Conservation (phyloP, 768 basidiomycete species). For the Suillus alpinus region DNA sequence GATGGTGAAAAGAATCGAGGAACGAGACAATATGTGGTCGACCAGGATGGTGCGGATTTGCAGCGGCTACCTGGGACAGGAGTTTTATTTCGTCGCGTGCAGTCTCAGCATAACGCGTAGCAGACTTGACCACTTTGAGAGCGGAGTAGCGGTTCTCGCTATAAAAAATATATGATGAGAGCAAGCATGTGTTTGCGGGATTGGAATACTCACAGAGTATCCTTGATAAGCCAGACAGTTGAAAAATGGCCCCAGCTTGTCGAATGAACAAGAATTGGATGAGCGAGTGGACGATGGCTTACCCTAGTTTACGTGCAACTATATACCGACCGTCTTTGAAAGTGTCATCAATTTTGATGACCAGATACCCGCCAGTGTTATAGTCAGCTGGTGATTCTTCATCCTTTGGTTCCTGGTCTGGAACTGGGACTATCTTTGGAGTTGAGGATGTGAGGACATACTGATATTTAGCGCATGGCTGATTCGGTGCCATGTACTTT, state of each 20-base stretch:
- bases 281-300: slow-evolving; percentile 16
- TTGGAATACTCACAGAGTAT: slow-evolving; percentile 55
- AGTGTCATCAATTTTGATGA: slow-evolving; percentile 75
- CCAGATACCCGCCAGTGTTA: slow-evolving; percentile 78
- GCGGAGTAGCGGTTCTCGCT: slow-evolving; percentile 81
- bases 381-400: slow-evolving; percentile 85
- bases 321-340: slow-evolving; percentile 85
- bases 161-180: slow-evolving; percentile 14
- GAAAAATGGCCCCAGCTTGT: slow-evolving; percentile 92
- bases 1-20: slow-evolving; percentile 85
- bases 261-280: slow-evolving; percentile 7
- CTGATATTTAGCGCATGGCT: slow-evolving; percentile 69
- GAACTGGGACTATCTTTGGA: slow-evolving; percentile 70
- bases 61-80: slow-evolving; percentile 67
- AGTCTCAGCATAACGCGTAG: slow-evolving; percentile 92
- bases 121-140: slow-evolving; percentile 94
- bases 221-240: slow-evolving; percentile 89
- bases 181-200: slow-evolving; percentile 3
- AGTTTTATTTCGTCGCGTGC: slow-evolving; percentile 96
- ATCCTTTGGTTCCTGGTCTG: slow-evolving; percentile 64
- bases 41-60: slow-evolving; percentile 76
- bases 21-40: slow-evolving; percentile 82
- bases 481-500: slow-evolving; percentile 59
- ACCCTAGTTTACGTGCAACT: slow-evolving; percentile 90
- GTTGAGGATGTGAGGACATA: slow-evolving; percentile 67